Percentiles rank a stretch among this genome's conserved stretches.
Evolutionary conservation across 1,139 yeast genomes (phyloP).

Genomic region (Wickerhamomyces sp.): DNA sequence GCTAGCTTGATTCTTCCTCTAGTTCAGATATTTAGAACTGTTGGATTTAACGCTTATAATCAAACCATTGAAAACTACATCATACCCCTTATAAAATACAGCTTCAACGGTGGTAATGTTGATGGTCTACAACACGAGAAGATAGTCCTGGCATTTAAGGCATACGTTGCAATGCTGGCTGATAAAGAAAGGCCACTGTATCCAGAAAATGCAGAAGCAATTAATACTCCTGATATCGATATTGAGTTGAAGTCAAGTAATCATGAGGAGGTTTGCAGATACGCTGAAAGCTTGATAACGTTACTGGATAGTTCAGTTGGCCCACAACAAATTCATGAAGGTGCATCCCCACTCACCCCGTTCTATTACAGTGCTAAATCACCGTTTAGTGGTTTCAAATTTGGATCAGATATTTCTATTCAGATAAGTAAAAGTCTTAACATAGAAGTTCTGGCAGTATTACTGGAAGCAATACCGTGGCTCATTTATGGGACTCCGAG

Average conservation of each 20-base stretch:
- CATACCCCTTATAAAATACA: constrained; percentile 49
- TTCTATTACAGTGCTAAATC: constrained; percentile 35
- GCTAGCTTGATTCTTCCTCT: constrained; percentile 57
- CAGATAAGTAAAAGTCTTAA: constrained; percentile 30
- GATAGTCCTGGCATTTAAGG: constrained; percentile 60
- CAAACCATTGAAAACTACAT: constrained; percentile 76
- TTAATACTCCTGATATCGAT: constrained; percentile 30
- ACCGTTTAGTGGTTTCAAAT: constrained; percentile 42
- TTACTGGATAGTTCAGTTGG: constrained; percentile 64
- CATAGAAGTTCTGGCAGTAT: constrained; percentile 62
- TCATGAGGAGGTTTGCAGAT: constrained; percentile 74
- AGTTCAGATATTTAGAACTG: constrained; percentile 66
- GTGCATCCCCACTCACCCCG: constrained; percentile 28
- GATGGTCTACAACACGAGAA: constrained; percentile 71
- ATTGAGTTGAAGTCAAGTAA: constrained; percentile 39
- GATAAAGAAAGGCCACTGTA: constrained; percentile 70
- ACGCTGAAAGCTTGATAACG: constrained; percentile 52
- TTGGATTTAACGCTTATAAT: constrained; percentile 77
- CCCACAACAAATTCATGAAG: constrained; percentile 27
- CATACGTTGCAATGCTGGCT: constrained; percentile 65
- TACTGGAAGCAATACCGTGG: constrained; percentile 69
- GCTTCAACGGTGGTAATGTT: constrained; percentile 50
- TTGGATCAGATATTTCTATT: constrained; percentile 40
- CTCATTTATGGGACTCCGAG: constrained; percentile 50
- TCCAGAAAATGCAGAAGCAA: constrained; percentile 57